Percentiles rank a stretch among this genome's conserved stretches.
Conservation (phyloP, 2,329 filamentous ascomycete genomes). For the Rhytidhysteron rufulum region DNA sequence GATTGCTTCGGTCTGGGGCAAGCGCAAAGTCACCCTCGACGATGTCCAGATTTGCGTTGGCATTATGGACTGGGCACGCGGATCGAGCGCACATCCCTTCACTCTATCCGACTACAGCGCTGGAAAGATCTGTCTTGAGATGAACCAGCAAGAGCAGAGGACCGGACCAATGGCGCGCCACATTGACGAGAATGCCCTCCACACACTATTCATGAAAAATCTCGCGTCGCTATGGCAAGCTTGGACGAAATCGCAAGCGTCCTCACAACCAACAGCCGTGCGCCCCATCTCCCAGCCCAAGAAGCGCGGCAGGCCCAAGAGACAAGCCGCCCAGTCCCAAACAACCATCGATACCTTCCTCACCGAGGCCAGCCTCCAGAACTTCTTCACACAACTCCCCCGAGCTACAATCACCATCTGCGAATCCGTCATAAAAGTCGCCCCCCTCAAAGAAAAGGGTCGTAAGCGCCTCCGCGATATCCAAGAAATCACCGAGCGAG, state of each 20-base stretch:
- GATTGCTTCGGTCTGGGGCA: constrained; percentile 43
- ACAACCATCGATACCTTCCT: constrained; percentile 47
- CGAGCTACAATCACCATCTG: constrained; percentile 52
- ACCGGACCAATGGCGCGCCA: constrained; percentile 20
- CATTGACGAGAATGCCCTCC: constrained; percentile 46
- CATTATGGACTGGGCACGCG: constrained; percentile 30
- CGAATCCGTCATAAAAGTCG: constrained; percentile 50
- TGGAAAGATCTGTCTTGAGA: constrained; percentile 41
- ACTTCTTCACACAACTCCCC: constrained; percentile 57
- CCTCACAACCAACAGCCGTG: constrained; percentile 14
- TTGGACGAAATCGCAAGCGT: constrained; percentile 26
- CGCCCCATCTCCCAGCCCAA: constrained; percentile 30
- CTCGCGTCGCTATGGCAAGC: constrained; percentile 45
- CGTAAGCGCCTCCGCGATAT: constrained; percentile 67
- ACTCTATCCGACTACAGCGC: constrained; percentile 41
- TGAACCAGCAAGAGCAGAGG: constrained; percentile 26
- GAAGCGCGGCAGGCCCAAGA: constrained; percentile 27
- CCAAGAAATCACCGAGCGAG: constrained; percentile 54
- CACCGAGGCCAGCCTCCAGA: constrained; percentile 29
- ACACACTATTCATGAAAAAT: constrained; percentile 47
- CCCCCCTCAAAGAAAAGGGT: constrained; percentile 60
- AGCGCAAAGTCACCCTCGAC: constrained; percentile 42
- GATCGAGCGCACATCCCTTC: constrained; percentile 29
- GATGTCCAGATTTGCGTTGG: constrained; percentile 47
- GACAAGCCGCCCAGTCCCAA: constrained; percentile 48